Evolutionary conservation across 1,284 basidiomycete genomes (phyloP).

Genomic region (Xerocomus amazonicus): DNA sequence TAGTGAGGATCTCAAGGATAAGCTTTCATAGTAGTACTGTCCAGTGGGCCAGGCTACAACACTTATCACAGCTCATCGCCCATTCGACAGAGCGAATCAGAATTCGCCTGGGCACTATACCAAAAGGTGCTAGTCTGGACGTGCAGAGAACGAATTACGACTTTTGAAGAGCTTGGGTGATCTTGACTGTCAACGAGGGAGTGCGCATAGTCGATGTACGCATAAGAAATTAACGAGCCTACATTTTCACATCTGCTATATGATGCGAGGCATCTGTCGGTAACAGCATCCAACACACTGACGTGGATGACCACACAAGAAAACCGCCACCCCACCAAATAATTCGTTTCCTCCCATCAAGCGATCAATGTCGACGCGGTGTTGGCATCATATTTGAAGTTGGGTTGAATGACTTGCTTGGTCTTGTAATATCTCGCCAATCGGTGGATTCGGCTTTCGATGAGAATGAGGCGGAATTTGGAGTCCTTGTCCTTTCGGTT

Average conservation of each 20-base stretch:
- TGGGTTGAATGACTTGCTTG: conserved; percentile 95
- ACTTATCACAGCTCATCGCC: too few species aligned
- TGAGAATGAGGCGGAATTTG: conserved; percentile 97
- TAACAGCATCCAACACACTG: background rate
- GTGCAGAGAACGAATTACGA: too few species aligned
- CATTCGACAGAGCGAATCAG: too few species aligned
- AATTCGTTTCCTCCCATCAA: conserved; percentile 36
- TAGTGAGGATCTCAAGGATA: too few species aligned
- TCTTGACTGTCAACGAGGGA: background rate
- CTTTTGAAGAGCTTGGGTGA: too few species aligned
- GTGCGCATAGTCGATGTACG: conserved; percentile 16
- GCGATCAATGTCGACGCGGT: conserved; percentile 86
- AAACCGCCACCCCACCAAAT: background rate
- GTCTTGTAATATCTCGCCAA: conserved; percentile 96
- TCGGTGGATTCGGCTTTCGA: conserved; percentile 99
- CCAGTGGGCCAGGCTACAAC: too few species aligned
- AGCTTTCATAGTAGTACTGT: too few species aligned
- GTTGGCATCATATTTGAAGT: conserved; percentile 96
- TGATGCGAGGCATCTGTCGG: conserved; percentile 8
- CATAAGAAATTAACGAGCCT: conserved; percentile 18
- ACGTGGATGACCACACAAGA: background rate
- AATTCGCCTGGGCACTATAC: too few species aligned
- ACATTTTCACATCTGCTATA: conserved; percentile 16
- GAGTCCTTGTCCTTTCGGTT: conserved; percentile 99
- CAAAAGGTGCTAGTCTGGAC: too few species aligned